Evolutionary conservation across 108 stramenopile genomes (phyloP), one percentile per base, ranked within the genome.

Genomic region (Cyclotella atomus): DNA sequence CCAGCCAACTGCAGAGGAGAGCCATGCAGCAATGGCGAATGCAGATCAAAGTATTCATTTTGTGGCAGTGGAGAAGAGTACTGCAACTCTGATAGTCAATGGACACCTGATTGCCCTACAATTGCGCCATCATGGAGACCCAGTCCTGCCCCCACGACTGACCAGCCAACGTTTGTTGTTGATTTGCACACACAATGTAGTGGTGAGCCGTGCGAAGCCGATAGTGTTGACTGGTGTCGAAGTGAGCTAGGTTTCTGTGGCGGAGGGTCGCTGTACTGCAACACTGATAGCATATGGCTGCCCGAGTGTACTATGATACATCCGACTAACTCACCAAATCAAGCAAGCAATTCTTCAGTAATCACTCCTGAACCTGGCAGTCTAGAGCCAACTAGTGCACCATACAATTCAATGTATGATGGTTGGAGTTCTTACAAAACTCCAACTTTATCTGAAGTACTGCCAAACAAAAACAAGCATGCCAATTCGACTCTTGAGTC

Each of bases 221-320:
- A 57, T 47, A 69, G 63, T 55, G 68, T 67, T 10, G 63, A 68
- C 27, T 77, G 69, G 68, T 77, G 76, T 28, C 68, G 76, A 2
- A 68, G 65, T 65, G 68, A 77, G 20, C 30, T 77, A 35, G 76
- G 76, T 0, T 77, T 59, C 47, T 77, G 76, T 38, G 76, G 76
- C 20, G 33, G 50, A 6, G 76, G 76, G 0, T 2, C 10, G 9
- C 44, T 77, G 24, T 77, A 77, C 29, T 77, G 76, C 63, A 77
- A 77, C 30, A 24, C 62, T 15, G 44, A 56, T 35, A 70, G 69
- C 27, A 32, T 35, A 20, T 77, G 76, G 76, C 25, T 70, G 19
- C 69, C 76, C n/a, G 43, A 65, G 19, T 77, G 76, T 59, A 45
- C 43, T 45, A 47, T n/a, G 23, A 1, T 14, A 1, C n/a, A 32